Base-by-base conservation (phyloP, 176 grass and related monocot genomes). In the Carex pumila region DNA sequence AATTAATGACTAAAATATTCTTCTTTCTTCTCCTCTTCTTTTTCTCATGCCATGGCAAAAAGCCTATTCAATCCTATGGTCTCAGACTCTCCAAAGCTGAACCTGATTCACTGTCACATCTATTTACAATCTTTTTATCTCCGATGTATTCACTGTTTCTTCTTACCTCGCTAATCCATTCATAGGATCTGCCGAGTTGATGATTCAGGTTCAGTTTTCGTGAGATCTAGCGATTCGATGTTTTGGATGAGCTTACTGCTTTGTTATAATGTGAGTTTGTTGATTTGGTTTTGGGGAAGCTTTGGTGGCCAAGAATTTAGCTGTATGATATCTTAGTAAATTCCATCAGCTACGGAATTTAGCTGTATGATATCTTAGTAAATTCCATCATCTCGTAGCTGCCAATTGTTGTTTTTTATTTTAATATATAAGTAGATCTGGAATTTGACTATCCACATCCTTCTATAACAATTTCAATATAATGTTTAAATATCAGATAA, bases 241-340 rank as follows among this genome's bases (percentile, higher is more conserved):
- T 59, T 17, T 36, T 60, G 7, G 31, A 62, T 43, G 58, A 61
- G 58, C 22, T 54, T 11, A 79, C 17, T 80, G 49, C 3, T n/a
- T 3, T 62, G 57, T 31, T 19, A 25, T 10, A 64, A 82, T 82
- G 59, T 32, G 60, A 49, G 60, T 62, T 66, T 65, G 21, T 64
- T 82, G 80, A 82, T 82, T 82, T 65, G 39, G 37, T 45, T 66
- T 82, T 65, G 31, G 79, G 66, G 43, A 19, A 82, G 39, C 61
- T 12, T 43, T 53, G 58, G 60, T 82, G 61, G 61, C 59, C 79
- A 29, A 82, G 7, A 82, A 65, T 61, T 66, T n/a, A 45, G 9
- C 10, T 49, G 19, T 15, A 39, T 81, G 8, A 62, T 61, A 61
- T 62, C 14, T 61, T 18, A 15, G 8, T 61, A 10, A 12, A 62